Evolutionary conservation across 2,329 filamentous ascomycete genomes (phyloP).

Genomic region (Diaporthe eres): DNA sequence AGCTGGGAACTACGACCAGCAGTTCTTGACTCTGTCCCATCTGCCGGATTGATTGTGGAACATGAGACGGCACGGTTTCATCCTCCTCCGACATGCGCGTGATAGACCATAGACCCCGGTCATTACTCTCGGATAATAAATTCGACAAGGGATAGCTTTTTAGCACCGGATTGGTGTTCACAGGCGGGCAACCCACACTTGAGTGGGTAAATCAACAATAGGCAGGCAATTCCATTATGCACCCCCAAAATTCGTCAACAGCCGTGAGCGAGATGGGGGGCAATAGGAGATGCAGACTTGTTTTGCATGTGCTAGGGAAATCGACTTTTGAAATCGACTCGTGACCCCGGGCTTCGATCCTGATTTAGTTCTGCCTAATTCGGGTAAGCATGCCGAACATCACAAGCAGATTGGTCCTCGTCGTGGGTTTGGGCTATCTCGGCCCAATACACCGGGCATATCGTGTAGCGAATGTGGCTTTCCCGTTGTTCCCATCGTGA

Average conservation of each 20-base stretch:
- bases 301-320: constrained; percentile 15
- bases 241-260: neutral
- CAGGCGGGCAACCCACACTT: neutral
- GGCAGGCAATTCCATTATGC: constrained; percentile 14
- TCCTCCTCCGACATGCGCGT: neutral
- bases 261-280: neutral
- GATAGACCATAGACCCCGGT: neutral
- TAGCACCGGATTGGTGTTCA: neutral
- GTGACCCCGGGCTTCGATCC: neutral
- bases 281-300: neutral
- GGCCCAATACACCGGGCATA: neutral
- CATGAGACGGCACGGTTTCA: constrained; percentile 28
- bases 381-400: constrained; percentile 16
- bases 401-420: neutral
- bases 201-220: neutral
- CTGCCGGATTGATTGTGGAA: constrained; percentile 10
- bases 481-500: neutral
- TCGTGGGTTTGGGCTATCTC: neutral
- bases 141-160: neutral
- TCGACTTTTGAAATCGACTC: neutral
- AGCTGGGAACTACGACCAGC: neutral
- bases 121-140: neutral
- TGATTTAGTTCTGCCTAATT: neutral
- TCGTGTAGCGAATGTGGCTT: neutral
- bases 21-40: constrained; percentile 4